Conservation (phyloP, 495 filamentous ascomycete genomes). For the Recurvomyces mirabilis region DNA sequence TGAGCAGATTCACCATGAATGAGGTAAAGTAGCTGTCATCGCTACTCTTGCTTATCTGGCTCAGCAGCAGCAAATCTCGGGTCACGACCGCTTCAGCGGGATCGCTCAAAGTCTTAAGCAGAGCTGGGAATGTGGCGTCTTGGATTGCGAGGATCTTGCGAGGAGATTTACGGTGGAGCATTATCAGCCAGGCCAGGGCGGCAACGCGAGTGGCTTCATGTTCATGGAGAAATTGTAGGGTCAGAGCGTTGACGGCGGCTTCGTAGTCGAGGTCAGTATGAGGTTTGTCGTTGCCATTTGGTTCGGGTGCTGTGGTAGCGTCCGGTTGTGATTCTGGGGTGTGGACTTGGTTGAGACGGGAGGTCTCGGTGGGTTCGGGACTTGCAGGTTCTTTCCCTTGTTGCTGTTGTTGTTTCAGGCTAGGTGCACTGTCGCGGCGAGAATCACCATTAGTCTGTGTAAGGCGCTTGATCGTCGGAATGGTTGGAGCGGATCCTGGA, state of each 20-base stretch:
- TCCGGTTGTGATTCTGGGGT: slow-evolving; percentile 15
- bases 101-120: slow-evolving; percentile 93
- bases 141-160: slow-evolving; percentile 82
- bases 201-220: slow-evolving; percentile 92
- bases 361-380: slow-evolving; percentile 12
- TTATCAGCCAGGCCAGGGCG: slow-evolving; percentile 89
- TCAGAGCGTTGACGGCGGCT: slow-evolving; percentile 91
- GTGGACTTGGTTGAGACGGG: slow-evolving; percentile 1
- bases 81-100: slow-evolving; percentile 93
- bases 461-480: slow-evolving; percentile 4
- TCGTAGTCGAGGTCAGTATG: slow-evolving; percentile 82
- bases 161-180: slow-evolving; percentile 91
- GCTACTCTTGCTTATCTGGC: slow-evolving; percentile 90
- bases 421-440: slow-evolving; percentile 16
- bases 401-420: background rate
- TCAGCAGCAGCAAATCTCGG: slow-evolving; percentile 84
- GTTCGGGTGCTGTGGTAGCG: no score
- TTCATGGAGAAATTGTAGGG: slow-evolving; percentile 87
- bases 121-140: slow-evolving; percentile 89
- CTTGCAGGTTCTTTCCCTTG: slow-evolving; percentile 11
- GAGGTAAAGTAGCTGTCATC: slow-evolving; percentile 94
- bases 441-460: slow-evolving; percentile 7
- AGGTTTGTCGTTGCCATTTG: slow-evolving; percentile 33
- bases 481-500: background rate
- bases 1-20: slow-evolving; percentile 94